A percentile compares a stretch with the other conserved stretches of the same genome.
phyloP scores from a whole-genome alignment of 2,329 filamentous ascomycete genomes.

The Hypoxylon sp. region DNA sequence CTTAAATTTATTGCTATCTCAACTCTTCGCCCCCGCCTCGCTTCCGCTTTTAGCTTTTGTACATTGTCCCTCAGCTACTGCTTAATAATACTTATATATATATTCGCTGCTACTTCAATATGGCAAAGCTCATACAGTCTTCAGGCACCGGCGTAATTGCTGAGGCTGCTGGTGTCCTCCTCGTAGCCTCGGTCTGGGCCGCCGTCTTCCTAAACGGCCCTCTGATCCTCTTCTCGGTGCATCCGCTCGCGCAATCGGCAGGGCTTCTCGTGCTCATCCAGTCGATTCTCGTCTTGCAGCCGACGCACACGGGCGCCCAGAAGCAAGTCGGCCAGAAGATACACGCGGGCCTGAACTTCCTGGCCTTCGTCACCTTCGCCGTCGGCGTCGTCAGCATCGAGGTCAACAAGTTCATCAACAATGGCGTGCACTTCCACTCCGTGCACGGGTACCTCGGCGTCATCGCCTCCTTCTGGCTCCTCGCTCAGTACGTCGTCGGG shows the following conservation, averaged over 20 bases:
- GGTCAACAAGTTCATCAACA: conserved; percentile 83
- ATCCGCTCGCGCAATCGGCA: conserved; percentile 80
- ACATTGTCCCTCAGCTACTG: not conserved
- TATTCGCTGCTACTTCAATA: conserved; percentile 32
- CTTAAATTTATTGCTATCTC: not conserved
- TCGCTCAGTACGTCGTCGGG: conserved; percentile 82
- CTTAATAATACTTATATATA: conserved; percentile 27
- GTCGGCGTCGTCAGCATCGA: conserved; percentile 80
- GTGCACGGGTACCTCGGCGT: conserved; percentile 88
- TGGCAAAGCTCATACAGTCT: conserved; percentile 55
- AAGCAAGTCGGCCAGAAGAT: conserved; percentile 73
- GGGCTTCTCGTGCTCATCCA: conserved; percentile 83
- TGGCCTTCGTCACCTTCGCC: conserved; percentile 73
- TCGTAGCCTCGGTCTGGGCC: conserved; percentile 83
- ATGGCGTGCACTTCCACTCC: conserved; percentile 81
- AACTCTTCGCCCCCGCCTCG: not conserved
- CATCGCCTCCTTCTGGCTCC: conserved; percentile 77
- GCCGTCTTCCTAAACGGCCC: conserved; percentile 75
- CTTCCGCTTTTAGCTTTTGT: conserved; percentile 15
- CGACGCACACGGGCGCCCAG: conserved; percentile 82
- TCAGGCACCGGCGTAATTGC: conserved; percentile 85
- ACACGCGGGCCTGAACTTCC: conserved; percentile 79
- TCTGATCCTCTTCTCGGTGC: conserved; percentile 87
- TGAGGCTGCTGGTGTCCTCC: conserved; percentile 82
- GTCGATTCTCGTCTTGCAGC: conserved; percentile 88